Percentiles rank a stretch among this genome's conserved stretches.
Evolutionary conservation across 2,329 filamentous ascomycete species (phyloP).

Genomic region (Cladosporium sp.): DNA sequence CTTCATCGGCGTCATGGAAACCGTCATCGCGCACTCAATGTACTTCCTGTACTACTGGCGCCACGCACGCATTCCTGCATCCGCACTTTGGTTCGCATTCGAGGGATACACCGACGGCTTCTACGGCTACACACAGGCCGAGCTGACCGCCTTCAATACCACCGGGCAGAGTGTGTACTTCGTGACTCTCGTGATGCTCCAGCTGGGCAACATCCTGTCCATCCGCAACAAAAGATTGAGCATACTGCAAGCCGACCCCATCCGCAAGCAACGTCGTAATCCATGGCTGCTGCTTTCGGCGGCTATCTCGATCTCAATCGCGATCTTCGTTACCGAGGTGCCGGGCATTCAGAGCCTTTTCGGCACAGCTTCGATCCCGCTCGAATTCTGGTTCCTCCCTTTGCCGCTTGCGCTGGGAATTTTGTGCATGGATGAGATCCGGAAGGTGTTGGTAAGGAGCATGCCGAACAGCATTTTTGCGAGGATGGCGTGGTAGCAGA

Average conservation of each 20-base stretch:
- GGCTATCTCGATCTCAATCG: constrained; percentile 51
- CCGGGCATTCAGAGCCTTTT: constrained; percentile 53
- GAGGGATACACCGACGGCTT: constrained; percentile 52
- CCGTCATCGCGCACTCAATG: constrained; percentile 53
- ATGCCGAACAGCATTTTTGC: constrained; percentile 50
- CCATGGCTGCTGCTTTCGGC: constrained; percentile 44
- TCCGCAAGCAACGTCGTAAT: constrained; percentile 48
- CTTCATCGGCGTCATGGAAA: constrained; percentile 55
- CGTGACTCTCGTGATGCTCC: constrained; percentile 54
- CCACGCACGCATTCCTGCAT: constrained; percentile 50
- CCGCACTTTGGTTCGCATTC: constrained; percentile 53
- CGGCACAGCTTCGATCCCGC: constrained; percentile 51
- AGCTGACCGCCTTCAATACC: constrained; percentile 52
- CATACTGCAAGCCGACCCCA: constrained; percentile 53
- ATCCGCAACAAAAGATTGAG: constrained; percentile 54
- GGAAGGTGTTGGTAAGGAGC: constrained; percentile 51
- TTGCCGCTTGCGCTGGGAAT: constrained; percentile 53
- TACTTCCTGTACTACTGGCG: constrained; percentile 56
- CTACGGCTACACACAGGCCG: constrained; percentile 48
- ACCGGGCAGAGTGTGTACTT: constrained; percentile 57
- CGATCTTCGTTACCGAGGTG: constrained; percentile 55
- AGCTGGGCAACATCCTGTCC: constrained; percentile 55
- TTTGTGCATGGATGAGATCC: constrained; percentile 54
- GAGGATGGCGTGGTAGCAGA: constrained; percentile 51
- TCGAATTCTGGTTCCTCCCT: constrained; percentile 56